Base-by-base conservation (phyloP, 495 filamentous ascomycete species). In the Hyaloscypha finlandica region DNA sequence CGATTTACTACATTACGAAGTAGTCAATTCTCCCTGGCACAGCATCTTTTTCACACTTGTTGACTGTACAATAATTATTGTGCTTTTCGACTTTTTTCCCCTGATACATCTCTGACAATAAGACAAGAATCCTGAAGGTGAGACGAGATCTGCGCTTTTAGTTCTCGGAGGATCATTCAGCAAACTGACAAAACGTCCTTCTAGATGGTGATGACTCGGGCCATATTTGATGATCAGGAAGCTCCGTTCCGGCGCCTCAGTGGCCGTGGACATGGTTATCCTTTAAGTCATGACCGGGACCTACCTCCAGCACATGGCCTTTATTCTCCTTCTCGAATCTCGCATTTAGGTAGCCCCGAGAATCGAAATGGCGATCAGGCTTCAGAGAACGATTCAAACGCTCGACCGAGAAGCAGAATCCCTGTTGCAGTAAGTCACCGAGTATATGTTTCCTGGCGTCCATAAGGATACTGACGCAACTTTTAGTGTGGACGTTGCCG, bases 401-500 rank as follows among this genome's bases (percentile, higher is more conserved):
- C 68, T 35, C 58, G 58, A 8, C 67, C 83, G 56, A 77, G 84
- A 52, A 84, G 84, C 73, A 75, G 90, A 61, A 91, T 90, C 69
- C 85, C 85, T 22, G 85, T 93, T 42, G 90, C 90, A 45, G 90
- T 93, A 84, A 79, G 88, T 73, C 69, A 1, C 20, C 8, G 6
- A 14, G 61, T 8, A 32, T 58, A 39, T 58, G 3, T n/a, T 39
- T n/a, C 30, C 39, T 22, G 6, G 57, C 37, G 56, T n/a, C 22
- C 14, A 55, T 19, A 22, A 39, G n/a, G n/a, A 31, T 52, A 42
- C 63, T 69, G 66, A 71, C 73, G n/a, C 68, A 53, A 64, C n/a
- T 29, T 39, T n/a, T n/a, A 98, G 95, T 99, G 95, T 77, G 86
- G 85, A 33, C 88, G 95, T 67, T 99, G 95, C 75, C 88, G 95